Evolutionary conservation across 1,284 basidiomycete species (phyloP).

Genomic region (Cutaneotrichosporon sp.): DNA sequence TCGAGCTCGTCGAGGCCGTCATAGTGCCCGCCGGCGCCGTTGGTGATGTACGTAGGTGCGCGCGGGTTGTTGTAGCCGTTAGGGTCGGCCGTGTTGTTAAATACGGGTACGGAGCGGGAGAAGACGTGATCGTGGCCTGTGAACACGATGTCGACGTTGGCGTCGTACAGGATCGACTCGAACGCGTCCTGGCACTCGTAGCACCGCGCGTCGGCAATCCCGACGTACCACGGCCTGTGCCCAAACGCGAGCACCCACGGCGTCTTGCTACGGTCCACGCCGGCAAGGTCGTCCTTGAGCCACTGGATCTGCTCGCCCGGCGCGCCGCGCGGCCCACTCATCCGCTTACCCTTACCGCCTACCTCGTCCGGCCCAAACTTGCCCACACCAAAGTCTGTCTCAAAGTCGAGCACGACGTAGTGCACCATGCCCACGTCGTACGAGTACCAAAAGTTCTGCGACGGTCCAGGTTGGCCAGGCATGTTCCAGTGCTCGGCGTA

Average conservation of each 20-base stretch:
- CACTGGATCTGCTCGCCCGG: conserved; percentile 27
- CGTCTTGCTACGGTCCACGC: conserved; percentile 42
- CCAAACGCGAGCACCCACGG: conserved; percentile 46
- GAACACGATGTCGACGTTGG: conserved; percentile 40
- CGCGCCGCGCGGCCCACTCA: conserved; percentile 18
- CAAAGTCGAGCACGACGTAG: conserved; percentile 27
- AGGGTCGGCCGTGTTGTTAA: conserved; percentile 34
- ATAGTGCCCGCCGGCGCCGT: conserved; percentile 39
- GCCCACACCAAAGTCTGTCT: conserved; percentile 31
- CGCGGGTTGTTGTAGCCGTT: conserved; percentile 26
- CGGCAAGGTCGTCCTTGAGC: conserved; percentile 36
- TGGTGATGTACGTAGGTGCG: conserved; percentile 33
- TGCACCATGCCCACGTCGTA: conserved; percentile 28
- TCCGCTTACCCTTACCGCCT: conserved; percentile 22
- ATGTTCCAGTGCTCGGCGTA: conserved; percentile 35
- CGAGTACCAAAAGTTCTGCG: conserved; percentile 38
- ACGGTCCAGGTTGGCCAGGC: conserved; percentile 23
- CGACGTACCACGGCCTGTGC: conserved; percentile 35
- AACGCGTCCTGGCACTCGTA: conserved; percentile 37
- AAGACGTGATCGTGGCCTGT: conserved; percentile 44
- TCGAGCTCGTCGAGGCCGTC: conserved; percentile 35
- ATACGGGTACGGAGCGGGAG: conserved; percentile 35
- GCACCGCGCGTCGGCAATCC: conserved; percentile 20
- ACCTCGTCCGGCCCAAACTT: conserved; percentile 23
- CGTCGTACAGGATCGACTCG: conserved; percentile 39